Evolutionary conservation across 495 filamentous ascomycete genomes (phyloP).

Genomic region (Penicillium atrosanguineum): DNA sequence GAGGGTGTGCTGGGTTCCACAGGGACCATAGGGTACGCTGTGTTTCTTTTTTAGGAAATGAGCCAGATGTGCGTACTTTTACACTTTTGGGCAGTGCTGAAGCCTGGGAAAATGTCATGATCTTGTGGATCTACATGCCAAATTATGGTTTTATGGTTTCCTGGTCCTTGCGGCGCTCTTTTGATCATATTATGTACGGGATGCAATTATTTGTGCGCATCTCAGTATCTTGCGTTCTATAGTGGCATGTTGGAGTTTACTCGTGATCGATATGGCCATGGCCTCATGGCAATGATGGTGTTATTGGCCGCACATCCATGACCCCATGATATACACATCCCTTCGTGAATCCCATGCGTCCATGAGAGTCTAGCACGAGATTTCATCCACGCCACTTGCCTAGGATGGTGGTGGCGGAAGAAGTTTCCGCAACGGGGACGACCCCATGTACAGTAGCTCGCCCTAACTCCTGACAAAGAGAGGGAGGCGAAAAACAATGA

Average conservation of each 20-base stretch:
- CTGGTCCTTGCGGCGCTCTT: slow-evolving; percentile 20
- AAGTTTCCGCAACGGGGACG: background rate
- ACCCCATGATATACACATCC: background rate
- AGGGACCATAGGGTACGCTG: background rate
- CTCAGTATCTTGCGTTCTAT: background rate
- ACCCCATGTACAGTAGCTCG: slow-evolving; percentile 10
- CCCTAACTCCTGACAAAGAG: background rate
- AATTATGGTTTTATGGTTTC: slow-evolving; percentile 1
- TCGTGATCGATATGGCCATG: background rate
- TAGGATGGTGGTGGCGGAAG: background rate
- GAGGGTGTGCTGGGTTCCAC: background rate
- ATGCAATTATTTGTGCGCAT: slow-evolving; percentile 16
- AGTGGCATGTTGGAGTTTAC: background rate
- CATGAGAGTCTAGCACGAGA: slow-evolving; percentile 12
- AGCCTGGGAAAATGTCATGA: background rate
- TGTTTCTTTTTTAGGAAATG: background rate
- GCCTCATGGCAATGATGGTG: background rate
- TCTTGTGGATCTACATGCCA: background rate
- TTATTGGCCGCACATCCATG: background rate
- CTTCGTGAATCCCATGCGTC: slow-evolving; percentile 7
- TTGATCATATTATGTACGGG: slow-evolving; percentile 14
- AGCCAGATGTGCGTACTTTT: background rate
- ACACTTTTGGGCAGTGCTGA: background rate
- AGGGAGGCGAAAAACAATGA: background rate
- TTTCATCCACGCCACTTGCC: slow-evolving; percentile 3